Evolutionary conservation across 2,329 filamentous ascomycete genomes (phyloP), one percentile per base, ranked within the genome.

Genomic region (Arthrobotrys iridis): DNA sequence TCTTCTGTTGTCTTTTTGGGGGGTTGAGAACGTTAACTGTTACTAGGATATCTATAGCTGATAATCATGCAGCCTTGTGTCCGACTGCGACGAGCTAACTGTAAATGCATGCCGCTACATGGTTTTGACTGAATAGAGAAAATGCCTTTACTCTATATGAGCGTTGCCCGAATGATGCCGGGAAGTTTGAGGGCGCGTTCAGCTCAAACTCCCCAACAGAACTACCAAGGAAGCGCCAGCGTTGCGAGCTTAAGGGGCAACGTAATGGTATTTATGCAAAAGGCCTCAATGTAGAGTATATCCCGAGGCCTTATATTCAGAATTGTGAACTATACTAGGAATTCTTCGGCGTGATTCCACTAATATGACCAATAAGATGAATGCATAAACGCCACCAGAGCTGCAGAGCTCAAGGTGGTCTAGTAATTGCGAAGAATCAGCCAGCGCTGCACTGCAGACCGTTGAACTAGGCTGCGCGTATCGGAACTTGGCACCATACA

Each of bases 401-500:
- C 24, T 11, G 20, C 20, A 26, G 15, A 35, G 11, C 18, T 43
- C 30, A 18, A 30, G 28, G 20, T n/a, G 15, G 20, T 37, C n/a
- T n/a, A 22, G 4, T 5, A 43, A 26, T 33, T 43, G 18, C 15
- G 45, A 18, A 33, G 33, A 40, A 41, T 26, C 52, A 26, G 15
- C 40, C 50, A 4, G 3, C 11, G 7, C 18, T 28, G 15, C 11
- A n/a, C 33, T 22, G 43, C 11, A 13, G 45, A 13, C 4, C 30
- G 6, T 26, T 15, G 13, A 20, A n/a, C 20, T 40, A 50, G 45
- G 8, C 35, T 35, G 52, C 63, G 63, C 63, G n/a, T 66, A 66
- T 66, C 63, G 50, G 63, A 66, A 46, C 63, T 66, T 66, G 50
- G 63, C 63, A 43, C 2, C n/a, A 15, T 35, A 22, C 4, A 22